phyloP scores from a whole-genome alignment of 345 rosid species.

The Eucalyptus curtisii region DNA sequence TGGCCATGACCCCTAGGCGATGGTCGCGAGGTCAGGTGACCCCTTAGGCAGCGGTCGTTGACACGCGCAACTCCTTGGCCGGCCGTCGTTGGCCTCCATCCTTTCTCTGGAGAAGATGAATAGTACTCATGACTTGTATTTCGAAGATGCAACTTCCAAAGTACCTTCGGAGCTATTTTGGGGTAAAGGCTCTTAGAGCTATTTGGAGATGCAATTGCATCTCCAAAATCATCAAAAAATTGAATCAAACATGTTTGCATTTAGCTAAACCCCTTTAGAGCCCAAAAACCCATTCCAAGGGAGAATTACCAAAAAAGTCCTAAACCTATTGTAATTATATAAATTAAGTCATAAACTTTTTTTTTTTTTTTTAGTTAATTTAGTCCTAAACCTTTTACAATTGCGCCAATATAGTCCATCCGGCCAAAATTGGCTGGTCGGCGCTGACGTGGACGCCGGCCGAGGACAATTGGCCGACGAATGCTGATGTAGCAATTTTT shows the following conservation, averaged over 20 bases:
- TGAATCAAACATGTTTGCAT: too few species aligned
- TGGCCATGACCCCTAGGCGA: fast-evolving
- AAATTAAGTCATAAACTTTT: too few species aligned
- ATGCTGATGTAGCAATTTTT: too few species aligned
- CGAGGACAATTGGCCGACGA: too few species aligned
- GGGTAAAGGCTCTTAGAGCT: fast-evolving
- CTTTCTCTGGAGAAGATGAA: fast-evolving
- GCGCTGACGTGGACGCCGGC: too few species aligned
- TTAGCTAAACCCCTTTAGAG: fast-evolving
- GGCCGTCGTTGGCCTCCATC: fast-evolving
- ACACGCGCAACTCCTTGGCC: fast-evolving
- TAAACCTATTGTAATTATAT: too few species aligned
- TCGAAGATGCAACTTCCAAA: fast-evolving
- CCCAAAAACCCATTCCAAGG: fast-evolving
- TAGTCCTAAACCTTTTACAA: too few species aligned
- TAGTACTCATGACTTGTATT: fast-evolving
- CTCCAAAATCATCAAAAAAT: fast-evolving
- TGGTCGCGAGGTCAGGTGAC: fast-evolving
- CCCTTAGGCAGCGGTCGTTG: too few species aligned
- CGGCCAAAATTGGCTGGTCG: too few species aligned
- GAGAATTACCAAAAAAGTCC: too few species aligned
- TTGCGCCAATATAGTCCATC: too few species aligned
- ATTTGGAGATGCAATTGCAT: fast-evolving
- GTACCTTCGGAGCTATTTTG: fast-evolving
- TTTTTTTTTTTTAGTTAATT: too few species aligned